Evolutionary conservation across 257 asterid species (phyloP), one percentile per base, ranked within the genome.

Genomic region (Gentiana dahurica): DNA sequence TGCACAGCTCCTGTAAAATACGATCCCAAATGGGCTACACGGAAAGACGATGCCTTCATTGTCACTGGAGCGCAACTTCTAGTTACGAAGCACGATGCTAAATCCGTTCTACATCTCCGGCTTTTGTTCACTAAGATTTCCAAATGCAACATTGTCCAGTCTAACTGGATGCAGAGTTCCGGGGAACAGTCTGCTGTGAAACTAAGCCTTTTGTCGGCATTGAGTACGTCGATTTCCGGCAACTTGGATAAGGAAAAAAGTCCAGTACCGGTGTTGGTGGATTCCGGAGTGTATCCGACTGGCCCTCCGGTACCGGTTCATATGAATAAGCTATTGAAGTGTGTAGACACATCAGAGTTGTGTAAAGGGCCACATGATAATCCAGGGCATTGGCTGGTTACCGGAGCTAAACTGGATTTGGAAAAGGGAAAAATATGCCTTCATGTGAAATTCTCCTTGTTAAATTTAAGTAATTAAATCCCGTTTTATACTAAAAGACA

Each of bases 331-430:
- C 63, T 87, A 64, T 46, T 77, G 58, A 87, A 78, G 65, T 75
- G 75, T 53, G 95, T 91, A 38, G 96, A 91, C 8, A 81, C 85
- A 38, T 47, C 88, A n/a, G 76, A 87, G 61, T 11, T 87, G 71
- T 66, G 86, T 33, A 71, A 77, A 59, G 98, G 98, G 36, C 96
- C 98, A 36, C 67, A 71, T 54, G 95, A 91, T 60, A 81, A 66
- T 55, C 98, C 98, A 0, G 98, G 96, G 7, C 94, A 91, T 70
- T 91, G 98, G 98, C 64, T 87, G 55, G 95, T 71, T 24, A 87
- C 95, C 0, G 98, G 96, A 12, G 98, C 96, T 0, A 87, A 83
- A 58, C 34, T 91, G 75, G 90, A 79, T 3, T 35, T 87, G 66
- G 98, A 91, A 15, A 83, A 79, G 65, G 95, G 92, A 32, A 87